These are phyloP conservation scores for Aureobasidium mangrovei DNA, from an alignment of 2,329 filamentous ascomycete species.

Conservation along the genomic window DNA sequence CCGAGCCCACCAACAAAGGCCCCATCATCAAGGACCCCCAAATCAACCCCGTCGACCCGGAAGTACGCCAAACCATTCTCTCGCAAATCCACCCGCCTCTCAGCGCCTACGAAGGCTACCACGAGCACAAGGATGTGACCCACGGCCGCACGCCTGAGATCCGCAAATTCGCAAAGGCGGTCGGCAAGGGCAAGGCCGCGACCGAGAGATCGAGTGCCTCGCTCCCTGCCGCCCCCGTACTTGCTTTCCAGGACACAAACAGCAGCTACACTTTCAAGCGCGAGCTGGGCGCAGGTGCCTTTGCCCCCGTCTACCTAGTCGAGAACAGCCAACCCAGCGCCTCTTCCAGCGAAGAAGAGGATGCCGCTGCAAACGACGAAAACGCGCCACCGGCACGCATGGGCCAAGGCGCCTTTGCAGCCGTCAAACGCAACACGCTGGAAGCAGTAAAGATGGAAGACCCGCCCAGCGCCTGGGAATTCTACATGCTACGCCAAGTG, in stretches of 20 bases:
- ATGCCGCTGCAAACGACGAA: constrained; percentile 39
- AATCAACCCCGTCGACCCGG: constrained; percentile 83
- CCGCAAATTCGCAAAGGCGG: constrained; percentile 66
- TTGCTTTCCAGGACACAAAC: constrained; percentile 58
- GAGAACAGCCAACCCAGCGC: constrained; percentile 46
- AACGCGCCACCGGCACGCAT: constrained; percentile 41
- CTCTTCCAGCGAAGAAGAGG: constrained; percentile 25
- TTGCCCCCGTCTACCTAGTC: constrained; percentile 88
- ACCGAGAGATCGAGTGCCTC: constrained; percentile 52
- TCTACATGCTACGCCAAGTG: constrained; percentile 83
- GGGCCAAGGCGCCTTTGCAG: constrained; percentile 54
- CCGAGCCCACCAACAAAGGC: constrained; percentile 41
- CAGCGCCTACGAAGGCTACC: constrained; percentile 67
- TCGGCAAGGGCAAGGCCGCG: constrained; percentile 46
- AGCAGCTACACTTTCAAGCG: constrained; percentile 69
- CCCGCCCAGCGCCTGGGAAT: constrained; percentile 86
- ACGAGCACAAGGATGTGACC: constrained; percentile 56
- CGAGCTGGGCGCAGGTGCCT: constrained; percentile 87
- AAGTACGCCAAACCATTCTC: constrained; percentile 65
- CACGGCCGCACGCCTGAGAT: constrained; percentile 67
- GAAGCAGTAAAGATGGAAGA: constrained; percentile 95
- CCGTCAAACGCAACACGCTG: constrained; percentile 46
- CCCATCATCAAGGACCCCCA: constrained; percentile 73
- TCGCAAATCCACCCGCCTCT: constrained; percentile 65
- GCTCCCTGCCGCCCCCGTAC: constrained; percentile 51